Conservation (phyloP, 768 basidiomycete genomes). For the Xanthoconium stramineum region DNA sequence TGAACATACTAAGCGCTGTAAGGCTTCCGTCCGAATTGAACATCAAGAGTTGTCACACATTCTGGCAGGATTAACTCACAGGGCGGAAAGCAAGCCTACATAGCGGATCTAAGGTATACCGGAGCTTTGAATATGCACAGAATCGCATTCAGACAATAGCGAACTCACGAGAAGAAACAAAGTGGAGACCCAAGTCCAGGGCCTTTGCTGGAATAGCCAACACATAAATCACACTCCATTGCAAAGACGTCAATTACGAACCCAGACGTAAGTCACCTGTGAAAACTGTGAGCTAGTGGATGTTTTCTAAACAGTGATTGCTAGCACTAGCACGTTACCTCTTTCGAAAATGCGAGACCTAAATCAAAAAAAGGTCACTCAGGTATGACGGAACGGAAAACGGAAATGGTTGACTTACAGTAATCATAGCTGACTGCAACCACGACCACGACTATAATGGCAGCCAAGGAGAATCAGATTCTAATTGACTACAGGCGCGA, state of each 20-base stretch:
- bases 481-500: too few species aligned
- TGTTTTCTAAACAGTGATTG: too few species aligned
- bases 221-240: not conserved
- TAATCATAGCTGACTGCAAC: too few species aligned
- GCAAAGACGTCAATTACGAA: not conserved
- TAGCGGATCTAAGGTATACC: not conserved
- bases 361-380: not conserved
- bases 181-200: conserved; percentile 1
- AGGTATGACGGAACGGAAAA: too few species aligned
- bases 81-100: not conserved
- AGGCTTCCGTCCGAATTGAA: not conserved
- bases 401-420: too few species aligned
- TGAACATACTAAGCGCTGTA: not conserved
- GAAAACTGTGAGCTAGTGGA: not conserved
- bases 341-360: conserved; percentile 1
- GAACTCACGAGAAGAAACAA: conserved; percentile 4
- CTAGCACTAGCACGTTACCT: not conserved
- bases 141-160: too few species aligned
- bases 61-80: not conserved
- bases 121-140: not conserved
- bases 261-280: conserved; percentile 2
- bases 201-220: not conserved
- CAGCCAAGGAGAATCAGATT: too few species aligned
- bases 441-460: too few species aligned
- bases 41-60: not conserved